Percentiles rank a stretch among this genome's conserved stretches.
Evolutionary conservation across 805 yeast genomes (phyloP).

Genomic region (Dipodascus geniculatus): DNA sequence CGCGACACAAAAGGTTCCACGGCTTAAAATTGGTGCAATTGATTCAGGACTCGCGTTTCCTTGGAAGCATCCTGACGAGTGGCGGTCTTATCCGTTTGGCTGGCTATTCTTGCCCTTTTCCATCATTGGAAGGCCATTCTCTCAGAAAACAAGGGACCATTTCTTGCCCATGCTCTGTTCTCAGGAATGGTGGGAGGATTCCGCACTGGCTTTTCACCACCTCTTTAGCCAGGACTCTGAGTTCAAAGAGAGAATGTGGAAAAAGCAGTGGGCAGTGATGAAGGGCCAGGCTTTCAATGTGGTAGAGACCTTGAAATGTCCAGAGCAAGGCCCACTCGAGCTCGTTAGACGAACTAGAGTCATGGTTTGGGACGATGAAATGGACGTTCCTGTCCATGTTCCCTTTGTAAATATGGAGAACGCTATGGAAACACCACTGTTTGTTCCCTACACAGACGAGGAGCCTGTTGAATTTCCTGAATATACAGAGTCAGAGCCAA

Average conservation of each 20-base stretch:
- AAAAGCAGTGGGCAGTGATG: conserved; percentile 53
- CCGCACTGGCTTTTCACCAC: conserved; percentile 34
- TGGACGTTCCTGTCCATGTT: conserved; percentile 41
- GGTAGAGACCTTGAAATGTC: conserved; percentile 47
- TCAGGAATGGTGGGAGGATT: conserved; percentile 59
- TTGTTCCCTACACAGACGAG: not conserved
- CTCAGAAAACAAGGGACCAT: conserved; percentile 41
- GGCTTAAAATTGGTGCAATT: conserved; percentile 52
- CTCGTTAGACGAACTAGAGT: conserved; percentile 47
- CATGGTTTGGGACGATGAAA: conserved; percentile 46
- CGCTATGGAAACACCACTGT: conserved; percentile 35
- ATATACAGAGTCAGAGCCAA: not conserved
- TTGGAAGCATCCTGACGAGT: conserved; percentile 75
- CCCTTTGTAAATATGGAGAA: conserved; percentile 28
- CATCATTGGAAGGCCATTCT: conserved; percentile 57
- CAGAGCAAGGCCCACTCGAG: conserved; percentile 56
- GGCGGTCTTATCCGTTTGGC: conserved; percentile 71
- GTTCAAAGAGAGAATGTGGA: conserved; percentile 56
- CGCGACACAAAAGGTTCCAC: conserved; percentile 26
- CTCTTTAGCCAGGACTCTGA: conserved; percentile 46
- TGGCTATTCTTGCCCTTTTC: conserved; percentile 60
- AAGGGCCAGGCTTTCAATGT: conserved; percentile 74
- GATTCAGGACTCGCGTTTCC: conserved; percentile 69
- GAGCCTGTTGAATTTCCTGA: conserved; percentile 1
- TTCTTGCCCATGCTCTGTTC: conserved; percentile 49